Evolutionary conservation across 306 rosid species (phyloP).

Genomic region (Bauhinia variegata): DNA sequence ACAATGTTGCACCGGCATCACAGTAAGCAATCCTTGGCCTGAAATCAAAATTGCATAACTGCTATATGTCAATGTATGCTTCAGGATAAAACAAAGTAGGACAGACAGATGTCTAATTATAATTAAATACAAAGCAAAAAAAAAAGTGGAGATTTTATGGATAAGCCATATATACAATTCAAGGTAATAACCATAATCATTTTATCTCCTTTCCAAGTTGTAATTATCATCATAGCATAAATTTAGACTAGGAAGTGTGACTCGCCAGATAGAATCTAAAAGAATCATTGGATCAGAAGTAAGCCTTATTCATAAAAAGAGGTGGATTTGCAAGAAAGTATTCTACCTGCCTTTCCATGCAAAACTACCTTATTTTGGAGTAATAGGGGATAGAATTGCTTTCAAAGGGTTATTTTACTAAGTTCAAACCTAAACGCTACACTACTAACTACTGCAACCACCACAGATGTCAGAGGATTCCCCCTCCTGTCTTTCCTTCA

Average conservation of each 20-base stretch:
- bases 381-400: background rate
- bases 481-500: background rate
- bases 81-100: conserved; percentile 29
- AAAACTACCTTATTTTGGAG: background rate
- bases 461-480: background rate
- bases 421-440: too few species aligned
- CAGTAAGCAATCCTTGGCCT: conserved; percentile 66
- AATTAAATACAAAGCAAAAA: background rate
- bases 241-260: background rate
- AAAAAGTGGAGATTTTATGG: background rate
- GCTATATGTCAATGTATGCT: conserved; percentile 33
- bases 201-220: background rate
- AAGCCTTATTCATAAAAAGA: background rate
- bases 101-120: background rate
- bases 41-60: conserved; percentile 50
- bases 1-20: conserved; percentile 67
- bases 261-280: background rate
- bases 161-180: background rate
- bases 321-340: background rate
- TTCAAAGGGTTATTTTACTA: background rate
- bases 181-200: background rate
- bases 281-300: background rate
- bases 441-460: too few species aligned
- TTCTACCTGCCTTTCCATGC: too few species aligned
- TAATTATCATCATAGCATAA: background rate